Evolutionary conservation across 78 protist genomes (phyloP).

Genomic region (Dictyostelium purpureum): DNA sequence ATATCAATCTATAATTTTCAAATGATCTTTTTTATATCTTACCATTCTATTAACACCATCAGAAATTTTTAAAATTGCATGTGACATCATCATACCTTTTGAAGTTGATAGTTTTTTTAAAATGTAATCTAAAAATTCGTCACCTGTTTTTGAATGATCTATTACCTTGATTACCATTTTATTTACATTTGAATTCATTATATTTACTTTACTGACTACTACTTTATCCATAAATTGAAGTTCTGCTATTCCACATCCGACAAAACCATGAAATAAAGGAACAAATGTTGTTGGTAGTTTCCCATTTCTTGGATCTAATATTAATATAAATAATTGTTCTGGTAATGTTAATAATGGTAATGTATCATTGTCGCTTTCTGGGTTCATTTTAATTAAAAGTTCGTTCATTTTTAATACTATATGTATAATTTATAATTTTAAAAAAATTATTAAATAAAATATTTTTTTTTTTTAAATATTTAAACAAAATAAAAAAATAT

Average conservation of each 20-base stretch:
- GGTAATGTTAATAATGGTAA: conserved; percentile 10
- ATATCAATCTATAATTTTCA: not conserved
- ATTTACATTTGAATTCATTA: not conserved
- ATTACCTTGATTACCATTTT: not conserved
- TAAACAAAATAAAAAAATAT: too few relatives aligned
- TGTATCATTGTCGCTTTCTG: not conserved
- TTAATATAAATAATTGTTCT: conserved; percentile 48
- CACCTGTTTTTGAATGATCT: conserved; percentile 13
- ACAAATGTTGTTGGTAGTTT: conserved; percentile 14
- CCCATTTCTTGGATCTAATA: conserved; percentile 26
- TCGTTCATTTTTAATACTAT: conserved; percentile 40
- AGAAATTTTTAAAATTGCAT: not conserved
- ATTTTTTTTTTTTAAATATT: too few relatives aligned
- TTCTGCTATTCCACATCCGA: conserved; percentile 58
- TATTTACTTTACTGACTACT: not conserved
- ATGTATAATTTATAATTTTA: too few relatives aligned
- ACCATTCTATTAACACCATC: not conserved
- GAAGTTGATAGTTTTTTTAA: not conserved
- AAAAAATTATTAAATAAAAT: too few relatives aligned
- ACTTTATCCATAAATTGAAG: conserved; percentile 30
- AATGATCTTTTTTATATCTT: not conserved
- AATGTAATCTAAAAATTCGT: conserved; percentile 12
- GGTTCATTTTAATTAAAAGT: conserved; percentile 41
- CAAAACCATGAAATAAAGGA: conserved; percentile 58
- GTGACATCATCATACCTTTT: not conserved